Percentiles rank a stretch among this genome's conserved stretches.
Conservation (phyloP, 2,329 filamentous ascomycete species). For the Sporothrix pallida region DNA sequence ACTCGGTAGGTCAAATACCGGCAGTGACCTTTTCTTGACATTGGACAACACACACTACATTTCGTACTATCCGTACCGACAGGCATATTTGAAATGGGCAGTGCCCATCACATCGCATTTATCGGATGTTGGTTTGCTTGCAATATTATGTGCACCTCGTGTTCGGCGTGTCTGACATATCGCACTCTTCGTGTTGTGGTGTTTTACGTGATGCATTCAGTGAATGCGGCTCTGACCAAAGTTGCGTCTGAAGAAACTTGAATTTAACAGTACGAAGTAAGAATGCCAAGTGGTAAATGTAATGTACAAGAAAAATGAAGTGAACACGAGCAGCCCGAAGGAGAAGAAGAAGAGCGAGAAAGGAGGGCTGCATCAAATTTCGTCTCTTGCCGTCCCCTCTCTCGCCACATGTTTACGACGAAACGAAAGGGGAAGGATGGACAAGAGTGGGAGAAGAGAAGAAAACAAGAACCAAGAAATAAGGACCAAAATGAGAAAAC, state of each 20-base stretch:
- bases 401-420: neutral
- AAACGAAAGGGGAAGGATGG: neutral
- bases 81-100: neutral
- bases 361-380: neutral
- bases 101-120: too few relatives aligned
- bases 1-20: neutral
- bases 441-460: constrained; percentile 1
- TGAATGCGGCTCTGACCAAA: neutral
- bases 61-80: neutral
- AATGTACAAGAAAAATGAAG: neutral
- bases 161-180: neutral
- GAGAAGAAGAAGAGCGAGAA: neutral
- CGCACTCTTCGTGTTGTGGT: neutral
- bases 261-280: too few relatives aligned
- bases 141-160: neutral
- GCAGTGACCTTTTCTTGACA: neutral
- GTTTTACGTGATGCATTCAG: neutral
- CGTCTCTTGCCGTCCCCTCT: neutral
- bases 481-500: neutral
- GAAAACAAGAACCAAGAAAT: neutral
- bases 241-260: neutral
- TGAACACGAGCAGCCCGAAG: constrained; percentile 4
- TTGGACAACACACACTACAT: too few relatives aligned
- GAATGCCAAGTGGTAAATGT: neutral
- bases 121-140: too few relatives aligned